A percentile compares a stretch with the other conserved stretches of the same genome.
Evolutionary conservation across 202 grass and related monocot genomes (phyloP).

Genomic region (Carex sylvatica): DNA sequence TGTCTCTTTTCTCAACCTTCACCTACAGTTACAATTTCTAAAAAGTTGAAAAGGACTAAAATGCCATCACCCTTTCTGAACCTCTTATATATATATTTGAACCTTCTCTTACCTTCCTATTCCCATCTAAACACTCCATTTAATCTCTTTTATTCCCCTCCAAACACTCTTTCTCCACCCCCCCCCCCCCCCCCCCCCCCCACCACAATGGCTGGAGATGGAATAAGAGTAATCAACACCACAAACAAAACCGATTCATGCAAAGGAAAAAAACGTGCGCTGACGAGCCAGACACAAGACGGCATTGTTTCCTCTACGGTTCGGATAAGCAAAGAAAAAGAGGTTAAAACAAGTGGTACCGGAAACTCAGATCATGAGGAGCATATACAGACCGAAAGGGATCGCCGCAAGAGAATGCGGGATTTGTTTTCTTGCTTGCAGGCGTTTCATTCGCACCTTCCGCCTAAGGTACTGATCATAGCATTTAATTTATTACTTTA

Average conservation of each 20-base stretch:
- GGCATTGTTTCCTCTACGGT: background rate
- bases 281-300: background rate
- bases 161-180: background rate
- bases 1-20: background rate
- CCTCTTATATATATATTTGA: background rate
- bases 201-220: background rate
- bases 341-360: background rate
- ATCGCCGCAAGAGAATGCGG: constrained; percentile 64
- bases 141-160: background rate
- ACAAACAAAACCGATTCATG: background rate
- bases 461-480: constrained; percentile 39
- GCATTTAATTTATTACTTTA: background rate
- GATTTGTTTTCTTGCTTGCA: constrained; percentile 56
- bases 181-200: background rate
- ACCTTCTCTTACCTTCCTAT: background rate
- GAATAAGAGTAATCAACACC: background rate
- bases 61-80: background rate
- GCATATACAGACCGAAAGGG: constrained; percentile 53
- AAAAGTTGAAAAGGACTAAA: constrained; percentile 11
- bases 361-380: constrained; percentile 20
- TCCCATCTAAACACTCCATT: background rate
- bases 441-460: constrained; percentile 41
- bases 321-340: background rate
- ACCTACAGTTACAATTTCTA: background rate
- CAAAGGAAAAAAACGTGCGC: constrained; percentile 23